A percentile compares a stretch with the other conserved stretches of the same genome.
Conservation (phyloP, 2,329 filamentous ascomycete species). For the Plectosphaerella sp. region DNA sequence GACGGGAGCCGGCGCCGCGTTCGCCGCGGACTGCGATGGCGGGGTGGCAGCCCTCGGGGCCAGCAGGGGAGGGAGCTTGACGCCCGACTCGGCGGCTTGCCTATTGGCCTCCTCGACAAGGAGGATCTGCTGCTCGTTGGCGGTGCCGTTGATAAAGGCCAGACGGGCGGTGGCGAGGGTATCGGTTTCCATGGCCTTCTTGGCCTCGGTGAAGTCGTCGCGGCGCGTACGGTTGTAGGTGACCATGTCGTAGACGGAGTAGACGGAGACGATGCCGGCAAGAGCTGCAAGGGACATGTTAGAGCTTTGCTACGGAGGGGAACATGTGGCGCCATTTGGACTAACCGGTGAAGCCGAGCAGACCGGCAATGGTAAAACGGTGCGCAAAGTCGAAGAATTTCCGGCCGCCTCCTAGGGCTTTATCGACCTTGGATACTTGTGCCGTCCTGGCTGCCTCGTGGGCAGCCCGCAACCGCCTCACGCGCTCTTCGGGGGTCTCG, state of each 20-base stretch:
- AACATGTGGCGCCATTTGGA: not conserved
- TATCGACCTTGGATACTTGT: constrained; percentile 48
- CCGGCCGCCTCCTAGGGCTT: constrained; percentile 41
- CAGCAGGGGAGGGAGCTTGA: constrained; percentile 47
- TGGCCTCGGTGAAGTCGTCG: constrained; percentile 52
- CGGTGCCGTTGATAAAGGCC: constrained; percentile 55
- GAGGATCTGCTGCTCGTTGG: constrained; percentile 49
- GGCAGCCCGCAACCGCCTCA: constrained; percentile 62
- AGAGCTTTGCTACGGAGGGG: not conserved
- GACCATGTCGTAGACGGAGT: constrained; percentile 59
- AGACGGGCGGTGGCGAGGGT: constrained; percentile 52
- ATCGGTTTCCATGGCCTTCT: constrained; percentile 49
- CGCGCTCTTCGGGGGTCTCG: constrained; percentile 67
- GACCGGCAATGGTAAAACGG: constrained; percentile 47
- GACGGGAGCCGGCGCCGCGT: constrained; percentile 14
- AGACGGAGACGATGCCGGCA: constrained; percentile 50
- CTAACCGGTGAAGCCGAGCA: constrained; percentile 54
- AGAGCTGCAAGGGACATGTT: constrained; percentile 33
- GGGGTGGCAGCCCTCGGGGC: constrained; percentile 29
- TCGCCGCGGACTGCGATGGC: constrained; percentile 9
- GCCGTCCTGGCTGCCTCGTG: constrained; percentile 63
- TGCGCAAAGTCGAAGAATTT: constrained; percentile 52
- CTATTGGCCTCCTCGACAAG: constrained; percentile 55
- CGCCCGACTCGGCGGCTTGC: constrained; percentile 37
- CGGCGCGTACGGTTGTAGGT: constrained; percentile 56